Evolutionary conservation across 2,329 filamentous ascomycete genomes (phyloP), one percentile per base, ranked within the genome.

Genomic region (Fusarium incarnatum): DNA sequence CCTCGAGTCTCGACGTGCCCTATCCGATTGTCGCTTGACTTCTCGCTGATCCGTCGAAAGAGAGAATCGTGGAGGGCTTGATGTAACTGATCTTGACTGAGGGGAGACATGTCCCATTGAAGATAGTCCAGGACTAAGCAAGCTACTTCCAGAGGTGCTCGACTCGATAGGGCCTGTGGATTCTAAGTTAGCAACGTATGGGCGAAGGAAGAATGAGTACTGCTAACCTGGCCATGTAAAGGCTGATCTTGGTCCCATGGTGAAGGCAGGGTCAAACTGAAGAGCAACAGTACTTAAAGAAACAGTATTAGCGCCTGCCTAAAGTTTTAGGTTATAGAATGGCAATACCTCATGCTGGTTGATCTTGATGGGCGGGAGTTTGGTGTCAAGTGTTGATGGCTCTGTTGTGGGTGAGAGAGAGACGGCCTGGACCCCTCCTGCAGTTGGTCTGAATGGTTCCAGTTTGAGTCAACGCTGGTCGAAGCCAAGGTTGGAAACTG

Each of bases 31-130:
- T 62, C 87, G 83, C 79, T 88, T 90, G 44, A 90, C 76, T 73
- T 89, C 88, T 67, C 88, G 85, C 76, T 90, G 87, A 75, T 90
- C 87, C 9, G 86, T 81, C 8, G 87, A 88, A 74, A 89, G 82
- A 40, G 80, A 81, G 47, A 80, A 79, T 67, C 85, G 83, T 8
- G 87, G 86, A 27, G 88, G 88, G 78, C 88, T 91, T 23, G 84
- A 85, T 41, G 87, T 88, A 49, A 85, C 79, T 23, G 87, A 88
- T 78, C 85, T 81, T 27, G 86, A 83, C 40, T 79, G 79, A 60
- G 79, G 82, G 25, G 86, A 85, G 49, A 77, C 73, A 56, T 80
- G 77, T 40, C 80, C 79, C 75, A 88, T 82, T n/a, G 82, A 81
- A 45, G 81, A 75, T 50, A 87, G 75, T 54, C 85, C 83, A 68